These are phyloP conservation scores for Rutstroemia sp. DNA, from an alignment of 2,329 filamentous ascomycete genomes.

Conservation along the genomic window DNA sequence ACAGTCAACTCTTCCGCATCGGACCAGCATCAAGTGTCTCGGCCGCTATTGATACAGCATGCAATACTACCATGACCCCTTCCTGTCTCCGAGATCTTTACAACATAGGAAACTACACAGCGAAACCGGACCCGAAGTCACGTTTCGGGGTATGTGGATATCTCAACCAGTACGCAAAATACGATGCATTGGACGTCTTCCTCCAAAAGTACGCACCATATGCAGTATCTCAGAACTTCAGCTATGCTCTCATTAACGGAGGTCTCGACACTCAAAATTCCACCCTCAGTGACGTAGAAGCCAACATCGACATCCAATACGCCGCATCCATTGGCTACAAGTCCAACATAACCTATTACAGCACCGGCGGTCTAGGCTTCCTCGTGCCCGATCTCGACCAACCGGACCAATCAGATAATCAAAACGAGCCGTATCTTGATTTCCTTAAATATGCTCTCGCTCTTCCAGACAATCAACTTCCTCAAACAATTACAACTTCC, in stretches of 20 bases:
- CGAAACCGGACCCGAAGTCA: conserved; percentile 40
- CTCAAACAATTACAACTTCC: conserved; percentile 55
- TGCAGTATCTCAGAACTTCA: conserved; percentile 21
- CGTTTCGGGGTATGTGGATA: conserved; percentile 54
- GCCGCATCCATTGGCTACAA: conserved; percentile 45
- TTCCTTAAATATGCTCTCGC: conserved; percentile 51
- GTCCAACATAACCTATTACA: conserved; percentile 45
- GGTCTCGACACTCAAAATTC: conserved; percentile 33
- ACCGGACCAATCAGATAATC: conserved; percentile 40
- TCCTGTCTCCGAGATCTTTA: conserved; percentile 30
- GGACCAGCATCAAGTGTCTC: conserved; percentile 16
- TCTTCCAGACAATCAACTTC: conserved; percentile 41
- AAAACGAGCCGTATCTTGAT: conserved; percentile 60
- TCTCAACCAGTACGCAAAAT: conserved; percentile 24
- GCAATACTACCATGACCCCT: conserved; percentile 29
- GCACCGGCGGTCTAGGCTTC: conserved; percentile 45
- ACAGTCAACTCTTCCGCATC: conserved; percentile 22
- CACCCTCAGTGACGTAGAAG: conserved; percentile 31
- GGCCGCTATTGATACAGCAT: conserved; percentile 19
- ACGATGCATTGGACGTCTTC: conserved; percentile 17
- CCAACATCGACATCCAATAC: conserved; percentile 39
- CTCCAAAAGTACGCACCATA: conserved; percentile 17
- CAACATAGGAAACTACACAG: conserved; percentile 39
- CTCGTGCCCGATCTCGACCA: conserved; percentile 34
- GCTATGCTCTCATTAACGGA: conserved; percentile 23